Conservation (phyloP, 257 asterid genomes). For the Solanum medicagineum region DNA sequence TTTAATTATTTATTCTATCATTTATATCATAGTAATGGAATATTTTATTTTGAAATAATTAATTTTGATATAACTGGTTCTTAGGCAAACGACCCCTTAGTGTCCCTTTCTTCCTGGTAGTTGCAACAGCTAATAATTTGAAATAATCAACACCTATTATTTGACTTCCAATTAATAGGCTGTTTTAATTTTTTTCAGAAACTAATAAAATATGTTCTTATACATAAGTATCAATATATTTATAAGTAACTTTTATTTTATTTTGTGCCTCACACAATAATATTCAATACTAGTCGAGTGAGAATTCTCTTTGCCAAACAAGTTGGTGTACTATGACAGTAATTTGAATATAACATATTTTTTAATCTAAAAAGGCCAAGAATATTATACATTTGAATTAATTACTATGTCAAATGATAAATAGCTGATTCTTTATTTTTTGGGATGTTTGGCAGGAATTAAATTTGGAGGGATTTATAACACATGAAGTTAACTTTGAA, state of each 20-base stretch:
- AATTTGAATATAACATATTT: too few relatives aligned
- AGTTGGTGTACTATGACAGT: not conserved
- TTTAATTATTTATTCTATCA: too few relatives aligned
- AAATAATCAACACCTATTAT: not conserved
- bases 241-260: too few relatives aligned
- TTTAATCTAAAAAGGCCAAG: not conserved
- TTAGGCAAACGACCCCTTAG: too few relatives aligned
- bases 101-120: not conserved
- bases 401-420: not conserved
- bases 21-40: too few relatives aligned
- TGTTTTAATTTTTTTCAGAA: not conserved
- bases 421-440: not conserved
- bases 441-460: conserved; percentile 11
- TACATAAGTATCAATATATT: too few relatives aligned
- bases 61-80: too few relatives aligned
- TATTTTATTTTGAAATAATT: too few relatives aligned
- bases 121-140: not conserved
- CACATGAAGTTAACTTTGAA: conserved; percentile 22
- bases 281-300: not conserved
- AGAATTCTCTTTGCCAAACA: too few relatives aligned
- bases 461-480: conserved; percentile 20
- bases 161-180: not conserved
- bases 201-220: too few relatives aligned
- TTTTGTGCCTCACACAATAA: not conserved
- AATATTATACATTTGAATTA: too few relatives aligned